phyloP scores from a whole-genome alignment of 352 stramenopile genomes.

The Stramenopiles sp. region DNA sequence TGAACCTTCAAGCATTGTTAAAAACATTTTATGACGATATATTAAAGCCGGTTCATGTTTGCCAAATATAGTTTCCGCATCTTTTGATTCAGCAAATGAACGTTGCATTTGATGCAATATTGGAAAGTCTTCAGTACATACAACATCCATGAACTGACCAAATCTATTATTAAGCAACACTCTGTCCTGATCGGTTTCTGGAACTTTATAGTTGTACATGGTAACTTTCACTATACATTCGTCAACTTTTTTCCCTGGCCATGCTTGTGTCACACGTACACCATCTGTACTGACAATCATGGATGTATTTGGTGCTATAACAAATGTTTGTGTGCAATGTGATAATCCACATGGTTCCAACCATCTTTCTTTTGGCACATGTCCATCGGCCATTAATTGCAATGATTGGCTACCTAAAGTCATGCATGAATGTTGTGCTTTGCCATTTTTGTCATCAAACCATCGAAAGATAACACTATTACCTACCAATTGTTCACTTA shows the following conservation, averaged over 20 bases:
- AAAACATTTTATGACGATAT: background rate
- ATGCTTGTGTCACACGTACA: background rate
- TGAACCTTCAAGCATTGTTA: background rate
- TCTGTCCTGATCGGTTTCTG: background rate
- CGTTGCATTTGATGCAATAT: background rate
- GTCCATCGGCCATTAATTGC: background rate
- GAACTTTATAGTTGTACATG: background rate
- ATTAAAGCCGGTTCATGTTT: background rate
- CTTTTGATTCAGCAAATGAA: background rate
- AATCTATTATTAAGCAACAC: background rate
- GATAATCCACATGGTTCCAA: background rate
- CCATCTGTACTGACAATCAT: background rate
- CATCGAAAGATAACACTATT: background rate
- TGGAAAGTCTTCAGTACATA: background rate
- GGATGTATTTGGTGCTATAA: background rate
- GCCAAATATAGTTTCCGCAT: background rate
- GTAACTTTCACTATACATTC: background rate
- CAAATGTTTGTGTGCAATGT: background rate
- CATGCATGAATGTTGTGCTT: background rate
- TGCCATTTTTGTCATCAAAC: background rate
- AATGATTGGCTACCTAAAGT: background rate
- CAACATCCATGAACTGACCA: background rate
- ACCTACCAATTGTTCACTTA: background rate
- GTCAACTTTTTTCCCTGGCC: background rate
- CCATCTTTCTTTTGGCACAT: background rate